Base-by-base conservation (phyloP, 2,329 filamentous ascomycete genomes). In the Aspergillus clavatus region DNA sequence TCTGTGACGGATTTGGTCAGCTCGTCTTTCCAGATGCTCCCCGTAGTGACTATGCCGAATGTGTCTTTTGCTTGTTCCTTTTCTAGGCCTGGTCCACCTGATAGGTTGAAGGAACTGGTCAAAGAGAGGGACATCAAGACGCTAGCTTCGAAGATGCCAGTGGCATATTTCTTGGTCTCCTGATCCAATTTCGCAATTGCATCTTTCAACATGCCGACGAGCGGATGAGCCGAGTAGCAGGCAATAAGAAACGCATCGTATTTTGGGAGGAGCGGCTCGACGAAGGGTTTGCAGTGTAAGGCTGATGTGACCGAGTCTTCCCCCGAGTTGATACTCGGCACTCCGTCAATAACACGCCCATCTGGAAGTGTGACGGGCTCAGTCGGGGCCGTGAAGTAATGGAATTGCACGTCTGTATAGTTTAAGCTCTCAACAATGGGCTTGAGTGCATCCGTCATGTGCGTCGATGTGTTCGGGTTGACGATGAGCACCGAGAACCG, bases 21-120 rank as follows among this genome's bases (percentile, higher is more conserved):
- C 27, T 93, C 82, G 0, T 73, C 66, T 59, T 91, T 85, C 91
- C 90, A 96, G 52, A 86, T 86, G 45, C 80, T 80, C 0, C 89
- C 90, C 0, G 91, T 96, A 4, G 86, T 91, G 4, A 97, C 84
- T 51, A 97, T 93, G 2, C 89, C 91, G 74, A 93, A 96, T 55
- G 63, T 40, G 54, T 68, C 45, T 57, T 61, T 21, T 45, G 62
- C 33, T 75, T 69, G 19, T 77, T 66, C 1, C 57, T 63, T 57
- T 22, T 61, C 55, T 6, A 63, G 55, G 4, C 47, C 51, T 21
- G 42, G 42, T 18, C 56, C 52, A n/a, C 40, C 47, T 8, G 48
- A 44, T n/a, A 66, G 52, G 12, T 60, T 48, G 38, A 66, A 67
- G 12, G 69, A 68, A 44, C 72, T 70, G 27, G 79, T 67, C 42